phyloP scores from a whole-genome alignment of 2,329 filamentous ascomycete genomes.

The Nigrospora sphaerica region DNA sequence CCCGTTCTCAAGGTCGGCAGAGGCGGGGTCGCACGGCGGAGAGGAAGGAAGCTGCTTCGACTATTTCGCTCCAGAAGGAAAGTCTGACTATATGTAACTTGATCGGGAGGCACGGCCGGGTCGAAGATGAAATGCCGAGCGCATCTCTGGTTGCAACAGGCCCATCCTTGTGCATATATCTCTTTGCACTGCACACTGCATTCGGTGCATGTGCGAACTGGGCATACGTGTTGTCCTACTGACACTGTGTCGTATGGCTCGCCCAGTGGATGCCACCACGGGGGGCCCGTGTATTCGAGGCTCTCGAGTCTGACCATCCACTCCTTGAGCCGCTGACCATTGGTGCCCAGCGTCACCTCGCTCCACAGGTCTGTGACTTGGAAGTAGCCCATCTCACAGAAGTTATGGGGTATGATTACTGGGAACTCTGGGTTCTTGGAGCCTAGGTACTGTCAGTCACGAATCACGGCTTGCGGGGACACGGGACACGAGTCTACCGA shows the following conservation, averaged over 20 bases:
- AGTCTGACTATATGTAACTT: conserved; percentile 42
- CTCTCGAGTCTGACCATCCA: conserved; percentile 62
- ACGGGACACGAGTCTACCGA: background rate
- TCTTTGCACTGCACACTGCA: conserved; percentile 33
- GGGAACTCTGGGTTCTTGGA: conserved; percentile 1
- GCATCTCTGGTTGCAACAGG: conserved; percentile 32
- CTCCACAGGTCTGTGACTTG: conserved; percentile 62
- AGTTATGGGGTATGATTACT: conserved; percentile 47
- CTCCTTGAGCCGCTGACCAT: conserved; percentile 19
- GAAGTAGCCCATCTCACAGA: conserved; percentile 63
- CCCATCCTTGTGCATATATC: conserved; percentile 24
- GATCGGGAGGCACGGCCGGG: conserved; percentile 12
- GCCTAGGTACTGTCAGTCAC: background rate
- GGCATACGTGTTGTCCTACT: conserved; percentile 21
- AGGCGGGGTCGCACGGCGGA: conserved; percentile 28
- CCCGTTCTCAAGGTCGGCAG: conserved; percentile 10
- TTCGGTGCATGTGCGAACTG: conserved; percentile 23
- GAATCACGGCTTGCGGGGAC: no score
- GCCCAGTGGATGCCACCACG: conserved; percentile 50
- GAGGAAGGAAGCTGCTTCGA: conserved; percentile 28
- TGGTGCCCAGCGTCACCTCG: conserved; percentile 40
- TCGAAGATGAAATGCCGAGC: conserved; percentile 38
- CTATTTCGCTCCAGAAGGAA: conserved; percentile 50
- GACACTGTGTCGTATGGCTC: conserved; percentile 10
- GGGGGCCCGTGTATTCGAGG: conserved; percentile 38